These are phyloP conservation scores for Neofusicoccum laricinum DNA, from an alignment of 2,329 filamentous ascomycete species.

Conservation along the genomic window DNA sequence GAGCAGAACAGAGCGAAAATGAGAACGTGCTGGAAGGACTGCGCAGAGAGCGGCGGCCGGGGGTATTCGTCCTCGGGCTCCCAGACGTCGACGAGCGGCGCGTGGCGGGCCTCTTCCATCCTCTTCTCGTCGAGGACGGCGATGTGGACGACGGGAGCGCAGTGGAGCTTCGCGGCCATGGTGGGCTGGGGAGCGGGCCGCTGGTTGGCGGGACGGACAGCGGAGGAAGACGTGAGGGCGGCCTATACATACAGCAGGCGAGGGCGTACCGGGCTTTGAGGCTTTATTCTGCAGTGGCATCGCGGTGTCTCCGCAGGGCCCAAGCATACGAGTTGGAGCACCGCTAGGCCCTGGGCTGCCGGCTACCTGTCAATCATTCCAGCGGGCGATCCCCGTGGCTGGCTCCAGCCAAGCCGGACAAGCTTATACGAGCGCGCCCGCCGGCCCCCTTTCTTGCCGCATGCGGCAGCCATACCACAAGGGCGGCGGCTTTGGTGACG, in stretches of 20 bases:
- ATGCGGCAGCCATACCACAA: not conserved
- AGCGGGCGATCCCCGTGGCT: constrained; percentile 1
- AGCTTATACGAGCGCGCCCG: constrained; percentile 4
- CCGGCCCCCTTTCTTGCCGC: not conserved
- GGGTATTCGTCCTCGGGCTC: not conserved
- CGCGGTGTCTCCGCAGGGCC: constrained; percentile 1
- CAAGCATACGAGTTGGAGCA: constrained; percentile 2
- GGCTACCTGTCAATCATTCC: not conserved
- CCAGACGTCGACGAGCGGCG: not conserved
- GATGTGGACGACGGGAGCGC: not conserved
- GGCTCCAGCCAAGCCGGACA: not conserved
- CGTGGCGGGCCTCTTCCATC: not conserved
- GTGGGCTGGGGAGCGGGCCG: no score
- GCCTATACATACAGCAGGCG: not conserved
- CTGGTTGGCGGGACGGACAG: not conserved
- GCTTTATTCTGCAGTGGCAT: not conserved
- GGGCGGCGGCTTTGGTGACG: not conserved
- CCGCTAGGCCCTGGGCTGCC: not conserved
- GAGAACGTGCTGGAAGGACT: constrained; percentile 11
- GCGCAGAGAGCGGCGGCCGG: not conserved
- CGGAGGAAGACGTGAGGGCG: not conserved
- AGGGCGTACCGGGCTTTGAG: not conserved
- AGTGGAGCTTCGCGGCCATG: not conserved
- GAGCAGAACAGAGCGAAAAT: constrained; percentile 15
- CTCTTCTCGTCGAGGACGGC: not conserved